Evolutionary conservation across 441 rosid genomes (phyloP).

Genomic region (Adansonia rubrostipa): DNA sequence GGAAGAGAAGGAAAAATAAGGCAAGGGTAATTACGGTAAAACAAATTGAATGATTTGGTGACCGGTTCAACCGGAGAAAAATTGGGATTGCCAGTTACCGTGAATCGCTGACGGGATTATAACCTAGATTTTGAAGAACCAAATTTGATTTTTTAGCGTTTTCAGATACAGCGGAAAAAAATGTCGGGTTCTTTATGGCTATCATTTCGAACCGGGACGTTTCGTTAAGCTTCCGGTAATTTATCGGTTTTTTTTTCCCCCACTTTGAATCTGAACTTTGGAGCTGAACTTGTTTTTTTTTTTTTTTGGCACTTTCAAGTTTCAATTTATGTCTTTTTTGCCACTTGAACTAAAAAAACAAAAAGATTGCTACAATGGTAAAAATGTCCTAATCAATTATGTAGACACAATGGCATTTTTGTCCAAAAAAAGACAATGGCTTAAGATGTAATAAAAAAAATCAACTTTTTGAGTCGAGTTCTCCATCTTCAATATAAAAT

Average conservation of each 20-base stretch:
- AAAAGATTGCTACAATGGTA: not conserved
- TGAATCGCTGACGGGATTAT: conserved; percentile 2
- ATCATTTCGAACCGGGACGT: conserved; percentile 9
- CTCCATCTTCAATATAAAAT: too few species aligned
- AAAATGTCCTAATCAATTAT: not conserved
- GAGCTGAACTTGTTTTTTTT: too few species aligned
- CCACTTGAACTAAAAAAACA: not conserved
- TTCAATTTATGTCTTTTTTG: not conserved
- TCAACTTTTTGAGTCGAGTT: too few species aligned
- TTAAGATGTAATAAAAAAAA: too few species aligned
- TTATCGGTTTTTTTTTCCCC: not conserved
- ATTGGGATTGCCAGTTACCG: conserved; percentile 25
- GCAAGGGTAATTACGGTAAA: conserved; percentile 15
- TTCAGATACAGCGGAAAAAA: not conserved
- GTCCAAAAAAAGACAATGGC: too few species aligned
- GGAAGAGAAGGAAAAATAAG: not conserved
- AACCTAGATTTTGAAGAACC: not conserved
- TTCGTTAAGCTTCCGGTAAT: not conserved
- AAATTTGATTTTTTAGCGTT: not conserved
- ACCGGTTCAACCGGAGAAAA: conserved; percentile 37
- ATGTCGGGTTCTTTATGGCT: conserved; percentile 3
- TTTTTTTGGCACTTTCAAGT: too few species aligned
- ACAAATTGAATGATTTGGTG: not conserved
- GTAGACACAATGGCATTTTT: too few species aligned
- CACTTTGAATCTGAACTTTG: too few species aligned